A percentile compares a stretch with the other conserved stretches of the same genome.
Conservation (phyloP, 2,329 filamentous ascomycete species). For the Ophiostoma perfectum region DNA sequence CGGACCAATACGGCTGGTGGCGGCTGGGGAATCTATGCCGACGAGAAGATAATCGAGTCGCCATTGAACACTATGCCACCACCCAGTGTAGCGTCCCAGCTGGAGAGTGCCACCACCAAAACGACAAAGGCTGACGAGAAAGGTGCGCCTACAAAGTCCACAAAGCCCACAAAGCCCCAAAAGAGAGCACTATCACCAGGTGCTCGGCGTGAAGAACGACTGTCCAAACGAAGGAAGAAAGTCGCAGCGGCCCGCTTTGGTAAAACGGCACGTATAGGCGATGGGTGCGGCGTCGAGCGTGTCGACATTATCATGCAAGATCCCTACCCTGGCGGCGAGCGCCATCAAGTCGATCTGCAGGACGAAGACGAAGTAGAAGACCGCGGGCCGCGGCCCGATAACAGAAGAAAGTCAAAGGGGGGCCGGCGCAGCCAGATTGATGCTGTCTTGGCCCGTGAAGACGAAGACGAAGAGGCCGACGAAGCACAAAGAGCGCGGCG, state of each 20-base stretch:
- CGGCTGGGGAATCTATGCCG: slow-evolving; percentile 73
- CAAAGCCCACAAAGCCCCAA: slow-evolving; percentile 4
- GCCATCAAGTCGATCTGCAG: neutral
- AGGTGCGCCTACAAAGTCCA: neutral
- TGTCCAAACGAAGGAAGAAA: slow-evolving; percentile 54
- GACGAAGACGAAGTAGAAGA: slow-evolving; percentile 16
- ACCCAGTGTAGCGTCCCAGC: slow-evolving; percentile 35
- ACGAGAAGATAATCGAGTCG: slow-evolving; percentile 50
- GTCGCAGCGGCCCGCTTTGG: slow-evolving; percentile 68
- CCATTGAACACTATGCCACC: slow-evolving; percentile 51
- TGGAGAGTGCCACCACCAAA: neutral
- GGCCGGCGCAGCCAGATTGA: slow-evolving; percentile 37
- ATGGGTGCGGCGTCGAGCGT: slow-evolving; percentile 57
- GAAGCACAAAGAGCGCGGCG: slow-evolving; percentile 23
- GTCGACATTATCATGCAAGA: slow-evolving; percentile 57
- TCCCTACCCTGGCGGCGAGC: slow-evolving; percentile 40
- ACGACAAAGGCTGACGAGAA: neutral
- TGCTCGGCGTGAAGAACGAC: slow-evolving; percentile 33
- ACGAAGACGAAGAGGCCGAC: slow-evolving; percentile 26
- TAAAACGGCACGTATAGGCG: slow-evolving; percentile 47
- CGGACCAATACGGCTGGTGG: slow-evolving; percentile 67
- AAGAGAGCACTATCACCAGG: slow-evolving; percentile 31
- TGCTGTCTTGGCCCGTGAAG: slow-evolving; percentile 33
- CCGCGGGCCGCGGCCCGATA: neutral
- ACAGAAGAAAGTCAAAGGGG: slow-evolving; percentile 13